phyloP scores from a whole-genome alignment of 352 stramenopile genomes.

The Globisporangium spinosum region DNA sequence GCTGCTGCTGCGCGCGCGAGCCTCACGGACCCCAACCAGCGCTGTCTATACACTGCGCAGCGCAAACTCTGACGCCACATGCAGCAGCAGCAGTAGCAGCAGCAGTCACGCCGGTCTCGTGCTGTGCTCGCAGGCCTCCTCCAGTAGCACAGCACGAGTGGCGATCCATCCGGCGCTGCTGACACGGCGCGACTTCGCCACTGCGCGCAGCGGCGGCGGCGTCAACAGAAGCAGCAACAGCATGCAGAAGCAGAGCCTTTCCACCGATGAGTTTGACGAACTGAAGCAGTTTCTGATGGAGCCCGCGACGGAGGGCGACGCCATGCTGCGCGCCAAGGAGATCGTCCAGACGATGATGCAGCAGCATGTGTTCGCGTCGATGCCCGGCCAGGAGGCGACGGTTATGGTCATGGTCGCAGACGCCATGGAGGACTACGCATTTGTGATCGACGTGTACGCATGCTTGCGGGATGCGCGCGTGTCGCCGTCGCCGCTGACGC shows the following conservation, averaged over 20 bases:
- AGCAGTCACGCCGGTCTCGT: background rate
- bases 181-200: constrained; percentile 2
- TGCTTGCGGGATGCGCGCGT: constrained; percentile 51
- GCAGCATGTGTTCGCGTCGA: constrained; percentile 54
- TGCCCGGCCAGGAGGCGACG: constrained; percentile 68
- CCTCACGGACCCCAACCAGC: background rate
- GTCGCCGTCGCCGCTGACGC: constrained; percentile 59
- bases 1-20: constrained; percentile 2
- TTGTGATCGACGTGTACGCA: constrained; percentile 61
- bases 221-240: background rate
- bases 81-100: background rate
- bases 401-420: constrained; percentile 80
- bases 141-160: background rate
- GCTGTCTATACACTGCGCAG: background rate
- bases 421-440: constrained; percentile 45
- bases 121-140: background rate
- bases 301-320: constrained; percentile 31
- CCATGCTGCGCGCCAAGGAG: constrained; percentile 30
- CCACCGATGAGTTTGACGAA: constrained; percentile 45
- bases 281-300: constrained; percentile 61
- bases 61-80: background rate
- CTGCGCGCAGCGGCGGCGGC: background rate
- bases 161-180: background rate
- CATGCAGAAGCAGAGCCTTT: constrained; percentile 9
- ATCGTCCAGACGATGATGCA: constrained; percentile 53